Evolutionary conservation across 768 basidiomycete genomes (phyloP).

Genomic region (Termitomyces eurrhizus): DNA sequence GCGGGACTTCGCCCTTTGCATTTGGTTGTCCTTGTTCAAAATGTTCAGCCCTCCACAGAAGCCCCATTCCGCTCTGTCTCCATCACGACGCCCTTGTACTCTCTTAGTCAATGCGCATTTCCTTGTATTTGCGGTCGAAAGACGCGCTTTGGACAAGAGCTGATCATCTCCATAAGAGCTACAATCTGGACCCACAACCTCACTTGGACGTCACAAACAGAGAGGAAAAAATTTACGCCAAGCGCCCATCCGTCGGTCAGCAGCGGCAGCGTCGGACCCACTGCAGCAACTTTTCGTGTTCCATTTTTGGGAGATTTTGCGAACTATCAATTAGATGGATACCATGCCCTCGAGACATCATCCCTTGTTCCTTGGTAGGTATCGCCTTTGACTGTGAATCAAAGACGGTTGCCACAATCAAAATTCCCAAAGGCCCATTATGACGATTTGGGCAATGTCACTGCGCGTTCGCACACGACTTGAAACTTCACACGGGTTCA

Average conservation of each 20-base stretch:
- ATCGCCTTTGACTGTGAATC: constrained; percentile 18
- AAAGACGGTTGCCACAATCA: not conserved
- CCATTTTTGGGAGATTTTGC: constrained; percentile 4
- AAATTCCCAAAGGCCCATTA: not conserved
- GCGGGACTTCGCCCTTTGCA: constrained; percentile 17
- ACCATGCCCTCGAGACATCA: constrained; percentile 11
- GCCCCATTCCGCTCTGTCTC: constrained; percentile 15
- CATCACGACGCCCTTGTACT: constrained; percentile 27
- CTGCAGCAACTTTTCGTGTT: constrained; percentile 1
- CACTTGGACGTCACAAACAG: not conserved
- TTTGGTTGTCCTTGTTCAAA: constrained; percentile 27
- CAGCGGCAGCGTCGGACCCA: not conserved
- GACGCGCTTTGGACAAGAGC: not conserved
- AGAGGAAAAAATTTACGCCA: not conserved
- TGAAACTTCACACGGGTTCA: not conserved
- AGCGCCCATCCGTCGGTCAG: not conserved
- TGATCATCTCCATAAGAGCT: constrained; percentile 5
- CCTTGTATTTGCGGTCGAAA: constrained; percentile 6
- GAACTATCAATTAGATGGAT: constrained; percentile 5
- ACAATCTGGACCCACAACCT: constrained; percentile 17
- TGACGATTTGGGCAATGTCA: not conserved
- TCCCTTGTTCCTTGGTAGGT: constrained; percentile 26
- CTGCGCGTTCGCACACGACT: not conserved
- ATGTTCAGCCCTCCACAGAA: constrained; percentile 4
- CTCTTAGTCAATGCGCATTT: not conserved